Percentiles rank a stretch among this genome's conserved stretches.
Evolutionary conservation across 148 eudicot species (phyloP).

Genomic region (Silene latifolia): DNA sequence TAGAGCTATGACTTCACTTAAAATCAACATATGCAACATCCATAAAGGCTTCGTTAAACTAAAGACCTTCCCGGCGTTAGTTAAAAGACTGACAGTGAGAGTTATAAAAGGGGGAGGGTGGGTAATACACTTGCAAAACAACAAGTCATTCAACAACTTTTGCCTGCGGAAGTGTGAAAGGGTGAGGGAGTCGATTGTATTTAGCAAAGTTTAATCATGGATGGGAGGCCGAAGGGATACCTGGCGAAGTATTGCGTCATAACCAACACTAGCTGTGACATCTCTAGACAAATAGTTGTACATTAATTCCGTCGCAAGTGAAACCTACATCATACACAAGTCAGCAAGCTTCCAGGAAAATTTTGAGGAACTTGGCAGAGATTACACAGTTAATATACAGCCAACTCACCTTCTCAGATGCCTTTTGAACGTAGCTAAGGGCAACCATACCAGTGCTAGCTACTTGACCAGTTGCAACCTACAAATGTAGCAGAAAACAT

Average conservation of each 20-base stretch:
- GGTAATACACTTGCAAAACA: background rate
- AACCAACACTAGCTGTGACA: conserved; percentile 81
- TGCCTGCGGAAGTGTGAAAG: background rate
- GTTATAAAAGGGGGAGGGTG: too few relatives aligned
- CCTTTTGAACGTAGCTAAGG: conserved; percentile 84
- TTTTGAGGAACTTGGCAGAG: background rate
- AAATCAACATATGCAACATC: background rate
- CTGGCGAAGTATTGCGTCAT: conserved; percentile 91
- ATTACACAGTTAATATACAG: background rate
- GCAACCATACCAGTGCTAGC: conserved; percentile 94
- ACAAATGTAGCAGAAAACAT: conserved; percentile 1
- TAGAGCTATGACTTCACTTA: too few relatives aligned
- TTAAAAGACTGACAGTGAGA: background rate
- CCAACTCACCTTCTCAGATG: conserved; percentile 70
- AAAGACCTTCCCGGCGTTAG: background rate
- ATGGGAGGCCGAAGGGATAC: conserved; percentile 24
- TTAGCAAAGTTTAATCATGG: background rate
- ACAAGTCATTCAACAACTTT: background rate
- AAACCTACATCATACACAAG: conserved; percentile 45
- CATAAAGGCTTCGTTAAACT: background rate
- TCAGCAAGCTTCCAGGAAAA: conserved; percentile 16
- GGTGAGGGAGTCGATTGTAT: background rate
- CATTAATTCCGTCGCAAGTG: conserved; percentile 85
- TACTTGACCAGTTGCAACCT: conserved; percentile 92
- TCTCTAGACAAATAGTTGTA: conserved; percentile 83